Evolutionary conservation across 202 grass and related monocot species (phyloP).

Genomic region (Zoysia matrella): DNA sequence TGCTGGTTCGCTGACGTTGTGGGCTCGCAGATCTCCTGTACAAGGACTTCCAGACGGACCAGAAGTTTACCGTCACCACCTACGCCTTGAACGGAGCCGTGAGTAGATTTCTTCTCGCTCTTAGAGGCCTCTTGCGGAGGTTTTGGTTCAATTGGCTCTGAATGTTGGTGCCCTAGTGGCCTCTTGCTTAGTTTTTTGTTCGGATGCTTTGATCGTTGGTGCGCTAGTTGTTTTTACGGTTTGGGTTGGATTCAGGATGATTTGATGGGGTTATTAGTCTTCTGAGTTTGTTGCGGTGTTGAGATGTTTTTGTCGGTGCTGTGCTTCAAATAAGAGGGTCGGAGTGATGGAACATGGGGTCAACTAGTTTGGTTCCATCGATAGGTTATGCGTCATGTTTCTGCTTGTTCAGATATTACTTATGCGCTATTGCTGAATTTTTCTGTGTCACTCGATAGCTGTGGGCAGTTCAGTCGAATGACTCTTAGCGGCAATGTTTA

Average conservation of each 20-base stretch:
- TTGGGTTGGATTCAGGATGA: conserved; percentile 5
- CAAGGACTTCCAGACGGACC: conserved; percentile 39
- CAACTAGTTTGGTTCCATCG: background rate
- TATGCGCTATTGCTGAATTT: background rate
- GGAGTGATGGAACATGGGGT: background rate
- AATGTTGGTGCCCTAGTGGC: too few species aligned
- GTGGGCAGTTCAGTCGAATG: background rate
- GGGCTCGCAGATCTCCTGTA: conserved; percentile 72
- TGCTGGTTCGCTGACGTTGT: background rate
- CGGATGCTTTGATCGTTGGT: background rate
- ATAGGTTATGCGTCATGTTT: background rate
- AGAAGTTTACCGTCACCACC: conserved; percentile 57
- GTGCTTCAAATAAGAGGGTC: background rate
- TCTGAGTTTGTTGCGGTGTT: background rate
- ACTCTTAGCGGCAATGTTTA: background rate
- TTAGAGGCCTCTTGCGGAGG: too few species aligned
- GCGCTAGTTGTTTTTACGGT: background rate
- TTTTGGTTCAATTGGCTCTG: too few species aligned
- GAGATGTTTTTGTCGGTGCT: background rate
- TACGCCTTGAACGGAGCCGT: conserved; percentile 75
- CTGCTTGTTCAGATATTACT: background rate
- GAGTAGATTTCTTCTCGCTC: conserved; percentile 44
- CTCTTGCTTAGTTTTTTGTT: conserved; percentile 1
- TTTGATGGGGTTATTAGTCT: background rate
- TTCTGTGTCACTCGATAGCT: background rate